Evolutionary conservation across 1,284 basidiomycete species (phyloP), one percentile per base, ranked within the genome.

Genomic region (Ceratobasidium sp.): DNA sequence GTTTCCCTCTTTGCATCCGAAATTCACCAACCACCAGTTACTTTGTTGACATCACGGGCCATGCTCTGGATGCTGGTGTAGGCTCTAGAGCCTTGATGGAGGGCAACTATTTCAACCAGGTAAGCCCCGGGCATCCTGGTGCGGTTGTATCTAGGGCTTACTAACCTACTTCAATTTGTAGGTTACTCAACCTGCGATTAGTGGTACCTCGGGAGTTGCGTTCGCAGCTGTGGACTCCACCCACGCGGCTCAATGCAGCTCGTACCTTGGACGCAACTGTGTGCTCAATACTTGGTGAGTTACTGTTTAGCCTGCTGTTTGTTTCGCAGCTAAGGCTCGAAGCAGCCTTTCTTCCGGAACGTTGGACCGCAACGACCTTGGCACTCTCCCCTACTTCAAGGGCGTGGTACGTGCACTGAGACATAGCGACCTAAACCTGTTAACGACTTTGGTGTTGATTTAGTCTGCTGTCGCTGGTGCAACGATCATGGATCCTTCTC

Each of bases 41-140:
- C 41, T 73, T 49, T 34, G 69, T 73, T 19, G 62, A 41, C 43
- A 58, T 62, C 22, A 41, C 48, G 13, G 69, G 69, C 16, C 56
- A 73, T 61, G 69, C 69, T 49, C 27, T 73, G 19, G 69, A 73
- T 54, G 43, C 69, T 62, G 56, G 34, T 13, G 51, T 48, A 13
- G 56, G 69, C 27, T 37, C 69, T 14, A 46, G 49, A 14, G 69
- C 62, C 3, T 27, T 73, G 13, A 22, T 61, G 59, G 69, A 73
- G n/a, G 56, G 69, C 56, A 73, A 62, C 61, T 73, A 73, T 14
- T 73, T 73, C 43, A 73, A 73, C 43, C n/a, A 29, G 0, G 69
- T 73, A 51, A n/a, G 51, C 24, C n/a, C 27, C 7, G 14, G 3
- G 51, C 13, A 6, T n/a, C 41, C 5, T 13, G 34, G 34, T 8